Conservation (phyloP, 1,284 basidiomycete genomes). For the Caloboletus firmus region DNA sequence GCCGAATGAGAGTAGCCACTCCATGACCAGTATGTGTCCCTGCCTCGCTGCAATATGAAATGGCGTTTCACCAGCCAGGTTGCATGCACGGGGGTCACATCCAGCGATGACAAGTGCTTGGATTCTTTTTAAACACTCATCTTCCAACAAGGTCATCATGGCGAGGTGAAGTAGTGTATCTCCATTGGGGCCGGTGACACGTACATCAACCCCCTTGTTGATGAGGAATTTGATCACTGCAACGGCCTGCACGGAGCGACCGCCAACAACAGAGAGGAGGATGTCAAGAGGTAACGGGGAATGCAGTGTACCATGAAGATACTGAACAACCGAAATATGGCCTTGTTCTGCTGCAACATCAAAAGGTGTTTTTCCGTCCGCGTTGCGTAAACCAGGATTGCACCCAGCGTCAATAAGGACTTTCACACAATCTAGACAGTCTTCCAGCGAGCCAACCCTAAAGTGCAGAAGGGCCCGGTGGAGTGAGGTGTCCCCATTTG, state of each 20-base stretch:
- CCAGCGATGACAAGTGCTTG: slow-evolving; percentile 5
- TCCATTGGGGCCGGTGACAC: background rate
- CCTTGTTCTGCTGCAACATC: background rate
- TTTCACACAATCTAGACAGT: background rate
- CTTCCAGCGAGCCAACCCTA: accelerated
- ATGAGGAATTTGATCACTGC: slow-evolving; percentile 3
- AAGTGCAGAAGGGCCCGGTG: background rate
- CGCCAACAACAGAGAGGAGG: background rate
- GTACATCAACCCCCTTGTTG: background rate
- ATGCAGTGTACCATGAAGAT: background rate
- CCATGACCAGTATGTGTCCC: background rate
- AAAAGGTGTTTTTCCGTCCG: background rate
- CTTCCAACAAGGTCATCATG: background rate
- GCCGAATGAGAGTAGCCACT: slow-evolving; percentile 9
- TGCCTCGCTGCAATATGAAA: background rate
- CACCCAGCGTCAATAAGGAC: slow-evolving; percentile 3
- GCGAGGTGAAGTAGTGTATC: slow-evolving; percentile 8
- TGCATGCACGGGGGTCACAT: slow-evolving; percentile 1
- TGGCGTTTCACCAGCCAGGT: background rate
- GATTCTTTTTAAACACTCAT: background rate
- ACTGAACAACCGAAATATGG: background rate
- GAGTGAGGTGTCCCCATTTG: slow-evolving; percentile 3
- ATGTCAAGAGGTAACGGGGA: background rate
- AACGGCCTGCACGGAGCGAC: accelerated
- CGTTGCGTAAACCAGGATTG: background rate